phyloP scores from a whole-genome alignment of 805 yeast species.

The Lachancea cidri region DNA sequence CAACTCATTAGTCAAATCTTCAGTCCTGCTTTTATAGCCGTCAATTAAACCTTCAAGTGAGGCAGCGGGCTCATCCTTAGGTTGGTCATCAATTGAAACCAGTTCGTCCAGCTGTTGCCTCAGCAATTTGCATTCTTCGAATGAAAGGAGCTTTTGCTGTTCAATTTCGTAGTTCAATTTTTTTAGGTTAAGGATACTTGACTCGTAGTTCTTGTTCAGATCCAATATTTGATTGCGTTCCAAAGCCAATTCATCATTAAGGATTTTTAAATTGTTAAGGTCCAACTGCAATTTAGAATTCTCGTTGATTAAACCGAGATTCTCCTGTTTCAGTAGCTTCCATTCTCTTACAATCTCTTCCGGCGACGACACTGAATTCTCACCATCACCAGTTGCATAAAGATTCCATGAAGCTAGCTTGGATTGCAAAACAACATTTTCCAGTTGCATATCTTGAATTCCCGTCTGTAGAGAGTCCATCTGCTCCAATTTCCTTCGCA shows the following conservation, averaged over 20 bases:
- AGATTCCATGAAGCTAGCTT: constrained; percentile 45
- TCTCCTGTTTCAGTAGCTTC: constrained; percentile 38
- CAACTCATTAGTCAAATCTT: constrained; percentile 38
- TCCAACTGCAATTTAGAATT: constrained; percentile 25
- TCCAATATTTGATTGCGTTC: constrained; percentile 36
- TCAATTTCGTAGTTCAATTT: constrained; percentile 41
- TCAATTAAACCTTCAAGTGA: constrained; percentile 40
- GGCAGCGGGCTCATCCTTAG: constrained; percentile 12
- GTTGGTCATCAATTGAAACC: constrained; percentile 30
- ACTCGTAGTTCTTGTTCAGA: constrained; percentile 23
- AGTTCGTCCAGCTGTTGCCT: constrained; percentile 50
- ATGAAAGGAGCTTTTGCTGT: constrained; percentile 47
- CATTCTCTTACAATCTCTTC: constrained; percentile 38
- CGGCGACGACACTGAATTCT: constrained; percentile 15
- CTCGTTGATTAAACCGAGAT: constrained; percentile 33
- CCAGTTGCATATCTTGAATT: constrained; percentile 45
- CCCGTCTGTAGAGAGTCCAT: constrained; percentile 42
- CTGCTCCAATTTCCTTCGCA: constrained; percentile 39
- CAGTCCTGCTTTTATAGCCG: constrained; percentile 49
- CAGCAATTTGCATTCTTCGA: constrained; percentile 54
- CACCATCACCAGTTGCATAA: constrained; percentile 34
- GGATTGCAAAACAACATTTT: constrained; percentile 43
- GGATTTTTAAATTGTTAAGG: constrained; percentile 19
- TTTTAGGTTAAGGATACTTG: constrained; percentile 26
- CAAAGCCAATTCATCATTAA: constrained; percentile 34